phyloP scores from a whole-genome alignment of 371 early-diverging fungal species.

The Agmasoma carcini region DNA sequence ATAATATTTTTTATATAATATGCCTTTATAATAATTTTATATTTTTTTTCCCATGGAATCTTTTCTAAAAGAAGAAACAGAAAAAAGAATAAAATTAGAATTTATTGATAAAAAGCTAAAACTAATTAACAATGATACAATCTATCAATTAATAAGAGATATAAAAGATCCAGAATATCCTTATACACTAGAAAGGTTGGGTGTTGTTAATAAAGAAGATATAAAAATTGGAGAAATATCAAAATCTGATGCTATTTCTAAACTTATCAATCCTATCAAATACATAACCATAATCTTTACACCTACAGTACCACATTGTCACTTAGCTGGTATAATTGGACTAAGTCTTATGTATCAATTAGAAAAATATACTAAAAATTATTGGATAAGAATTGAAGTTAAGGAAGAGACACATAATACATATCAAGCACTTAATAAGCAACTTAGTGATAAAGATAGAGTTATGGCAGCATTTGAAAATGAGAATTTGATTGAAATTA shows the following conservation, averaged over 20 bases:
- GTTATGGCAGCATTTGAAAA: constrained; percentile 95
- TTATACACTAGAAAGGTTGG: constrained; percentile 56
- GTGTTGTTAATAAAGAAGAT: constrained; percentile 38
- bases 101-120: constrained; percentile 1
- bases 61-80: background rate
- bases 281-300: constrained; percentile 56
- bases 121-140: constrained; percentile 23
- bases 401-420: constrained; percentile 81
- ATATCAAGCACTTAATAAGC: constrained; percentile 79
- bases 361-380: constrained; percentile 66
- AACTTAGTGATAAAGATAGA: constrained; percentile 93
- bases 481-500: constrained; percentile 35
- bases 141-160: constrained; percentile 69
- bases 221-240: constrained; percentile 23
- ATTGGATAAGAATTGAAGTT: constrained; percentile 62
- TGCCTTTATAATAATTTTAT: no score
- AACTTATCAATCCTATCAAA: constrained; percentile 14
- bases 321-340: constrained; percentile 95
- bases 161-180: constrained; percentile 93
- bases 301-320: constrained; percentile 97
- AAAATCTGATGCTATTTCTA: constrained; percentile 32
- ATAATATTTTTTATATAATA: no score
- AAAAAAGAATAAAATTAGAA: constrained; percentile 9
- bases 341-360: constrained; percentile 80
- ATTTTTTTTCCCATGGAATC: no score